Percentiles rank a stretch among this genome's conserved stretches.
phyloP scores from a whole-genome alignment of 768 basidiomycete species.

The Suillus paluster region DNA sequence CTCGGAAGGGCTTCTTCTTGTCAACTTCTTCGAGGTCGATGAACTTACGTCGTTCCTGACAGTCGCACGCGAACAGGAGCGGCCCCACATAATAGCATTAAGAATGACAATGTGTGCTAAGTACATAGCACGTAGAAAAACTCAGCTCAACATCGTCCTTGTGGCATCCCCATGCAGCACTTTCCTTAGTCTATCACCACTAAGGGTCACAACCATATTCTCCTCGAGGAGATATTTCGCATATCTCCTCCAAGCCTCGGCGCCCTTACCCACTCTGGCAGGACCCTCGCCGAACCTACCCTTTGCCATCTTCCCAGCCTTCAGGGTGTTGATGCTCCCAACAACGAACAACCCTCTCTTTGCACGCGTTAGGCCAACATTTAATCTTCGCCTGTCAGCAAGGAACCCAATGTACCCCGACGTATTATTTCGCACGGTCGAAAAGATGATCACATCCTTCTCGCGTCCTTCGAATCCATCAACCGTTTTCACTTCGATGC shows the following conservation, averaged over 20 bases:
- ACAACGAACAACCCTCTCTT: constrained; percentile 84
- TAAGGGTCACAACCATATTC: constrained; percentile 55
- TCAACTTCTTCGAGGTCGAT: background rate
- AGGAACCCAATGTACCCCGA: constrained; percentile 86
- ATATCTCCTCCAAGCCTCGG: constrained; percentile 65
- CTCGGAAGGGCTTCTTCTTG: background rate
- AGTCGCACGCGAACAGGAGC: background rate
- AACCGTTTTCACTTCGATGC: constrained; percentile 89
- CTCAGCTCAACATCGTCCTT: constrained; percentile 1
- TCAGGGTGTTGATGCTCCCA: constrained; percentile 71
- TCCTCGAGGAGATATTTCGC: constrained; percentile 56
- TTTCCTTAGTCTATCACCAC: constrained; percentile 45
- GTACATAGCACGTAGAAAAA: background rate
- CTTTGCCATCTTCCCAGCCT: constrained; percentile 45
- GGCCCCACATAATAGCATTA: background rate
- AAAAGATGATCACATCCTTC: constrained; percentile 92
- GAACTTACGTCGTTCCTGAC: constrained; percentile 1
- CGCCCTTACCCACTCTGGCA: constrained; percentile 43
- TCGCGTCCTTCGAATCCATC: constrained; percentile 95
- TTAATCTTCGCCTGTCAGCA: constrained; percentile 82
- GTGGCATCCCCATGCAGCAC: constrained; percentile 32
- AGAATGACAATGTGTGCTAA: background rate
- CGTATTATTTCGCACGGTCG: constrained; percentile 84
- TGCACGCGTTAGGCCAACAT: constrained; percentile 90
- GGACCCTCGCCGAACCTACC: constrained; percentile 19